Evolutionary conservation across 208 protist species (phyloP).

Genomic region (Leptomonas pyrrhocoris): DNA sequence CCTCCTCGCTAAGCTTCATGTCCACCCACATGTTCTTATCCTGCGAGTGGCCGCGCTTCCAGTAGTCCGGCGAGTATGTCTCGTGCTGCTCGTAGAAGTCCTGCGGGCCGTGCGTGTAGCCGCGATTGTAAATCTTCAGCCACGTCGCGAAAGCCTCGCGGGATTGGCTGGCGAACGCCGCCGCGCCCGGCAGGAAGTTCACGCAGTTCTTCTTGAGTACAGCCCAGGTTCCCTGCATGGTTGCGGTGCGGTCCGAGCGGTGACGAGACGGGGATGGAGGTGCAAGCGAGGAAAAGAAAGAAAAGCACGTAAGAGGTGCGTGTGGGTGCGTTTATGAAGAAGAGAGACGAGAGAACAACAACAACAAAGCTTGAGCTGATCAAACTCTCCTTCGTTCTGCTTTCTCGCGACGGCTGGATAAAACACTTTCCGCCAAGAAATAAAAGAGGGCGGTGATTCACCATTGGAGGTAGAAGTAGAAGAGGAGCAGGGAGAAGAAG

Average conservation of each 20-base stretch:
- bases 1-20: slow-evolving; percentile 83
- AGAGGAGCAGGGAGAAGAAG: slow-evolving; percentile 6
- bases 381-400: background rate
- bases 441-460: background rate
- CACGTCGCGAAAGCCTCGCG: slow-evolving; percentile 69
- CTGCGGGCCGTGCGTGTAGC: slow-evolving; percentile 64
- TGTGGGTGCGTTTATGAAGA: too few relatives aligned
- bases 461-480: background rate
- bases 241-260: background rate
- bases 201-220: slow-evolving; percentile 82
- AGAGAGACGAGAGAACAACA: background rate
- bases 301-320: background rate
- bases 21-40: slow-evolving; percentile 94
- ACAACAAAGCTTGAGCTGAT: too few relatives aligned
- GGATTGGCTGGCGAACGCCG: slow-evolving; percentile 62
- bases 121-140: slow-evolving; percentile 85
- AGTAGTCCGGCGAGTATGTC: slow-evolving; percentile 81
- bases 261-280: slow-evolving; percentile 26
- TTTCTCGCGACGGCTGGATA: slow-evolving; percentile 1
- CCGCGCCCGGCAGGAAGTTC: slow-evolving; percentile 72
- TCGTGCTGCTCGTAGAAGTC: slow-evolving; percentile 85
- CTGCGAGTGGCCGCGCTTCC: slow-evolving; percentile 86
- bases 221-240: slow-evolving; percentile 84
- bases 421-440: background rate
- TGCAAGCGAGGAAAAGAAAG: slow-evolving; percentile 9